Conservation (phyloP, 257 asterid species). For the Solanum chilense region DNA sequence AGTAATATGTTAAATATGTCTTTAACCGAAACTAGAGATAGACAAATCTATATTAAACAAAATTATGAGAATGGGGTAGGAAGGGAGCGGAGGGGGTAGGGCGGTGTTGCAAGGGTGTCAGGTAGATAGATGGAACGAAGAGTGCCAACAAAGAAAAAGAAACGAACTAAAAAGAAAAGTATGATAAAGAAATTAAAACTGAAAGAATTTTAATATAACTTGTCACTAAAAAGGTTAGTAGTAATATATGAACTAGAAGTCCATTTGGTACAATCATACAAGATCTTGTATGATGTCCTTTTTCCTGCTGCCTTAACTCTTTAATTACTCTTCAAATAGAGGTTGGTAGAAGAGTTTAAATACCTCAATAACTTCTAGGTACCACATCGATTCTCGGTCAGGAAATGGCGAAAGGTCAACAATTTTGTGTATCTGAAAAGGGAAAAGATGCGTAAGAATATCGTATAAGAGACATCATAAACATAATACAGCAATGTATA, state of each 20-base stretch:
- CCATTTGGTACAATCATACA: background rate
- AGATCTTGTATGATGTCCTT: background rate
- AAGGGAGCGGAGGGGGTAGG: background rate
- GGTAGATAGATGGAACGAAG: no score
- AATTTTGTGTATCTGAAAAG: constrained; percentile 80
- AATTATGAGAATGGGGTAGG: background rate
- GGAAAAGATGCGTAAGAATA: background rate
- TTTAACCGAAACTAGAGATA: background rate
- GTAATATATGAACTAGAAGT: background rate
- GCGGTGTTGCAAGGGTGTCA: background rate
- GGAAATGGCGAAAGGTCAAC: constrained; percentile 73
- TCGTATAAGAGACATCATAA: background rate
- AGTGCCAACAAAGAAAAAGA: background rate
- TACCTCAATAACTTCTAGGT: constrained; percentile 84
- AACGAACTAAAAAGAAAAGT: background rate
- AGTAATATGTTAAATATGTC: no score
- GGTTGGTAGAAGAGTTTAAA: constrained; percentile 70
- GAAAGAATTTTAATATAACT: background rate
- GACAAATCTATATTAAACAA: background rate
- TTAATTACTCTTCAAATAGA: constrained; percentile 22
- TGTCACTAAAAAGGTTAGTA: background rate
- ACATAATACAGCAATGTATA: background rate
- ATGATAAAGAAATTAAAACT: background rate
- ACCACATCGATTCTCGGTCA: constrained; percentile 93
- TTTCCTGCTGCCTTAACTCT: background rate